phyloP scores from a whole-genome alignment of 805 yeast species.

The Ascoidea rubescens region DNA sequence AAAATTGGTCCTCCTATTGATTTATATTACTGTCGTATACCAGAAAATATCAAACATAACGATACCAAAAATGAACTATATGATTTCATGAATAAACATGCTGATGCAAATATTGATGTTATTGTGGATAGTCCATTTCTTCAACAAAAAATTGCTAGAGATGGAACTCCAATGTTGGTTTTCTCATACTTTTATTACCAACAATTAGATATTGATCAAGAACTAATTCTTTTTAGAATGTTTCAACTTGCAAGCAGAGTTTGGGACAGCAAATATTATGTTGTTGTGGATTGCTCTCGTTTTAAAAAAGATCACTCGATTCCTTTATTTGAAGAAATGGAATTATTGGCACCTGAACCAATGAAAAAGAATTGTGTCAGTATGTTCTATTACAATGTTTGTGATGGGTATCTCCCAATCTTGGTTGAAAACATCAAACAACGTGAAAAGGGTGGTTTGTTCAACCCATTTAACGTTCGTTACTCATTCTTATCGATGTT shows the following conservation, averaged over 20 bases:
- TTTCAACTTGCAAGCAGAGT: conserved; percentile 58
- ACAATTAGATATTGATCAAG: conserved; percentile 4
- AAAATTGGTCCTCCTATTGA: conserved; percentile 48
- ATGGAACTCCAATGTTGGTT: conserved; percentile 58
- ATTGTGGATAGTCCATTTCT: conserved; percentile 32
- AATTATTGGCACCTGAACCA: background rate
- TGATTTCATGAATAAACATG: conserved; percentile 57
- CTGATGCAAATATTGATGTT: conserved; percentile 35
- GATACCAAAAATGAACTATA: conserved; percentile 35
- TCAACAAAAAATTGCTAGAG: conserved; percentile 50
- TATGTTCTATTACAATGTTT: background rate
- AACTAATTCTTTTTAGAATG: conserved; percentile 23
- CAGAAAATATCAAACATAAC: conserved; percentile 35
- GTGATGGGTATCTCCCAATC: background rate
- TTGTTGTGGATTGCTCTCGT: conserved; percentile 60
- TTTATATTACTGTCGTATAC: conserved; percentile 39
- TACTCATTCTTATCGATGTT: conserved; percentile 8
- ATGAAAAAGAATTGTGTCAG: background rate
- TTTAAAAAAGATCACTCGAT: conserved; percentile 18
- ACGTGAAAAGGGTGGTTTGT: background rate
- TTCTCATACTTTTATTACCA: conserved; percentile 29
- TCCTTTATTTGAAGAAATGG: background rate
- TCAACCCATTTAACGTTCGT: background rate
- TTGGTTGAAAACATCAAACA: background rate
- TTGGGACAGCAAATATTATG: conserved; percentile 53